Base-by-base conservation (phyloP, 768 basidiomycete species). In the Neoboletus magnificus region DNA sequence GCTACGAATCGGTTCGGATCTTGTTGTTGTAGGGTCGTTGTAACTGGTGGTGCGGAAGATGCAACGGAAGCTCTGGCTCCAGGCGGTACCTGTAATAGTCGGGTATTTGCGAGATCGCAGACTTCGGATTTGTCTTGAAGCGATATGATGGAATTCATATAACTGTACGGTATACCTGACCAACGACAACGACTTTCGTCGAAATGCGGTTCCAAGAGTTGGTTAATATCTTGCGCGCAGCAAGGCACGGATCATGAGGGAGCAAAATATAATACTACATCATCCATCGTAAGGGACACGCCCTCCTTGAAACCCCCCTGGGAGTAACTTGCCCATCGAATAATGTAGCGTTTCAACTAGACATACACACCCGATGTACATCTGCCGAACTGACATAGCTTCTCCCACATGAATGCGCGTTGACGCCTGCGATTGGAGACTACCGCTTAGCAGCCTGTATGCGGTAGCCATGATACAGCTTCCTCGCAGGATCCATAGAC, bases 261-360 rank as follows among this genome's bases (percentile, higher is more conserved):
- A 9, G 8, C 2, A 20, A 36, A 13, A 36, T 16, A 36, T 8
- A 18, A 18, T 18, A 18, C 35, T 7, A 36, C 7, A 65, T 97
- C 93, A 53, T 93, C 91, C 55, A 86, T 87, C 0, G 93, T 94
- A 2, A 97, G 75, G 1, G 89, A 91, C n/a, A 97, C 93, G 59
- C 93, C 93, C 66, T 97, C 93, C 74, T 94, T 89, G 79, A 95
- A 95, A 0, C 85, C 90, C 43, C 91, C 88, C 16, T 88, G 78
- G 3, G 86, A 88, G 68, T 95, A 96, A 1, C 87, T 89, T n/a
- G 92, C 87, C 92, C 89, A 76, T 11, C 63, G 84, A 41, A 72
- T 67, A 4, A 12, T 27, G 27, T 69, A 69, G 7, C 53, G 54
- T 43, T 56, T 68, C 59, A 68, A 42, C 66, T 62, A 20, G 6